Evolutionary conservation across 441 rosid genomes (phyloP).

Genomic region (Euphorbia schlechtendalii): DNA sequence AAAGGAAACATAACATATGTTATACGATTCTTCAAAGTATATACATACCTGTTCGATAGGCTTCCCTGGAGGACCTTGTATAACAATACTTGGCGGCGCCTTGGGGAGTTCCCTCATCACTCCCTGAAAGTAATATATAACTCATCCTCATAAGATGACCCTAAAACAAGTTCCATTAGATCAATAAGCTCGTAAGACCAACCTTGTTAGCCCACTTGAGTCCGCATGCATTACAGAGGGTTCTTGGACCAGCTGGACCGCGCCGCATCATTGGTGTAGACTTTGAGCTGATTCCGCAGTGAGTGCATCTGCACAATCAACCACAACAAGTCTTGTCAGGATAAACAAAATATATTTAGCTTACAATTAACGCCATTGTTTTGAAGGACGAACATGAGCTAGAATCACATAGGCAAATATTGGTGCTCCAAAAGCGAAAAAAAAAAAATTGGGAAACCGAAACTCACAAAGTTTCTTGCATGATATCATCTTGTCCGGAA

Average conservation of each 20-base stretch:
- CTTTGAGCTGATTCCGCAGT: conserved; percentile 76
- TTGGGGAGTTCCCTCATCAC: conserved; percentile 33
- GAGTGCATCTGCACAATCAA: conserved; percentile 42
- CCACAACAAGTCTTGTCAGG: not conserved
- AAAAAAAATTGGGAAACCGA: not conserved
- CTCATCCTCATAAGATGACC: not conserved
- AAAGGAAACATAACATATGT: too few species aligned
- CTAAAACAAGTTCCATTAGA: not conserved
- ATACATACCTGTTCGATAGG: conserved; percentile 30
- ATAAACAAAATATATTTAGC: not conserved
- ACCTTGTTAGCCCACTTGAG: conserved; percentile 88
- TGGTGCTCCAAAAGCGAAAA: not conserved
- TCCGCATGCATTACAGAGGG: conserved; percentile 97
- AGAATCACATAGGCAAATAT: not conserved
- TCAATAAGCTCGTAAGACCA: conserved; percentile 15
- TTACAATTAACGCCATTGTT: not conserved
- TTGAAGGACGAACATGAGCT: not conserved
- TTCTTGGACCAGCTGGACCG: conserved; percentile 85
- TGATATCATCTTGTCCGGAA: conserved; percentile 55
- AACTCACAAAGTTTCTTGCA: conserved; percentile 59
- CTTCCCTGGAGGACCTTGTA: conserved; percentile 29
- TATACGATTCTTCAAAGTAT: not conserved
- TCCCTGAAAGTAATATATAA: conserved; percentile 32
- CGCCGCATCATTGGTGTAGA: conserved; percentile 96
- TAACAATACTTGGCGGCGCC: conserved; percentile 16